These are phyloP conservation scores for Barnettozyma botsteinii DNA, from an alignment of 805 yeast genomes.

Conservation along the genomic window DNA sequence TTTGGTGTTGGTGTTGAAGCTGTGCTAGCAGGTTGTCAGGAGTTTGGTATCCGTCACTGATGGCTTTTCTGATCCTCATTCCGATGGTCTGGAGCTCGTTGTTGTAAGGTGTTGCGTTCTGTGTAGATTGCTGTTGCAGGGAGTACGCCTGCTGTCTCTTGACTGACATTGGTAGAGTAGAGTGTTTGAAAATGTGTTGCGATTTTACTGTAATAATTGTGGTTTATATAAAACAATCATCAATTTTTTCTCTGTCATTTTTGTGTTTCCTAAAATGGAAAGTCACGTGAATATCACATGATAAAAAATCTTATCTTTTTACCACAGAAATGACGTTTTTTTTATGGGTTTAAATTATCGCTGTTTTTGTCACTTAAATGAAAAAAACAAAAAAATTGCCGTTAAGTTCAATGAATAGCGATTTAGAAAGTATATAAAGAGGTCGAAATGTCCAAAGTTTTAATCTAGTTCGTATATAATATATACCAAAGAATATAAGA, in stretches of 20 bases:
- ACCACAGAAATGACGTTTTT: too few species aligned
- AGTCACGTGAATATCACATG: constrained; percentile 4
- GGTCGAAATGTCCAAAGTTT: background rate
- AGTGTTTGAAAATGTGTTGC: too few species aligned
- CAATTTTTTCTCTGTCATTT: background rate
- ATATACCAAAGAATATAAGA: too few species aligned
- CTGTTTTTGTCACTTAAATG: constrained; percentile 24
- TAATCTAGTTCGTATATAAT: too few species aligned
- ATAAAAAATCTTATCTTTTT: too few species aligned
- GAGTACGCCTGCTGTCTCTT: constrained; percentile 30
- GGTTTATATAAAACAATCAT: background rate
- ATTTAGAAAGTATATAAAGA: constrained; percentile 2
- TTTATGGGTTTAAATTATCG: too few species aligned
- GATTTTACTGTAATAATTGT: too few species aligned
- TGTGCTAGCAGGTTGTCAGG: constrained; percentile 14
- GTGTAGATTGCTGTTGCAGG: constrained; percentile 18
- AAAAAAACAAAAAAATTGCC: background rate
- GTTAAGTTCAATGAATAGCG: constrained; percentile 8
- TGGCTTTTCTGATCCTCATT: constrained; percentile 65
- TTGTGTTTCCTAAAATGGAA: constrained; percentile 5
- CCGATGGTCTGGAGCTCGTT: constrained; percentile 50
- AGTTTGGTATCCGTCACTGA: constrained; percentile 51
- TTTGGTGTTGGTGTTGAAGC: constrained; percentile 15
- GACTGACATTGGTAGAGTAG: constrained; percentile 30
- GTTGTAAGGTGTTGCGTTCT: constrained; percentile 31